Base-by-base conservation (phyloP, 2,329 filamentous ascomycete genomes). In the Westerdykella aurantiaca region DNA sequence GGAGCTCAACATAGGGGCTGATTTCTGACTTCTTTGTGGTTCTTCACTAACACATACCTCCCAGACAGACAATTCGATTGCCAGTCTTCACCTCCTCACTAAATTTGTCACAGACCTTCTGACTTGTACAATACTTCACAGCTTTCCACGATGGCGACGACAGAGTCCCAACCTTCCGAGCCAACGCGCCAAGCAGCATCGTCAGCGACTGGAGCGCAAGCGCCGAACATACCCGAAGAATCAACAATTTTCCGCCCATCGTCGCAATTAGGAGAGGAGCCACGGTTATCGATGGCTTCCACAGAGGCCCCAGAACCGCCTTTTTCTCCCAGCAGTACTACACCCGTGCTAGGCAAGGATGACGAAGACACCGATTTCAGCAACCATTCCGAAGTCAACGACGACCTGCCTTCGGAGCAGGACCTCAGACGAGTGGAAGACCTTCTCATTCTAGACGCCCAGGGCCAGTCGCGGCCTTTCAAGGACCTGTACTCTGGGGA, bases 391-490 rank as follows among this genome's bases (percentile, higher is more conserved):
- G 48, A 64, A n/a, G 64, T 68, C 42, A 66, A 64, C 50, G 57
- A 68, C 37, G 60, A 65, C 37, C 41, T 67, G 23, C 66, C 65
- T 1, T 60, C 56, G 1, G 50, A 60, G 34, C 50, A 58, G 31
- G 61, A 64, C 37, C 44, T 68, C 11, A 48, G 50, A 38, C 44
- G 45, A 10, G 62, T 61, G 6, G 62, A 54, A 9, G 53, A 68
- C 11, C 43, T 69, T 42, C 50, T 66, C 2, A 55, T 70, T 4
- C 52, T 69, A 16, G 67, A 69, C 38, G 56, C 60, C 1, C 41
- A 66, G 31, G 65, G 67, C 1, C 52, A 63, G 41, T 63, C 57
- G 25, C 46, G 58, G 18, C 61, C 63, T 7, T 70, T 69, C 58
- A 65, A 58, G 44, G 61, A 62, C 23, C 47, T 70, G 23, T 68